Base-by-base conservation (phyloP, 2,329 filamentous ascomycete species). In the Ceratocystis papillata region DNA sequence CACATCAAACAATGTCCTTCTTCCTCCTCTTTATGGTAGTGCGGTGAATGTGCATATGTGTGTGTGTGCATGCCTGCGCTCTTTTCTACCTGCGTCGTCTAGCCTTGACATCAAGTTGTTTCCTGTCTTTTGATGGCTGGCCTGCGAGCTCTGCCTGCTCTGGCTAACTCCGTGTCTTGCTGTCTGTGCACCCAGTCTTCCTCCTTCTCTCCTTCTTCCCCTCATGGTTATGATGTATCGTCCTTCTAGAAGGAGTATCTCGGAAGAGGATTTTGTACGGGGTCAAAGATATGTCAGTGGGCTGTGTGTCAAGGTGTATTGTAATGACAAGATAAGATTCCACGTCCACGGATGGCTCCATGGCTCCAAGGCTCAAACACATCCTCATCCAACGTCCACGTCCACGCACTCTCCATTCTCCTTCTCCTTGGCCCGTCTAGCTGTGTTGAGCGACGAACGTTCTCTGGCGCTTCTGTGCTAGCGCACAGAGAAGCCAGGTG, bases 191-290 rank as follows among this genome's bases (percentile, higher is more conserved):
- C 48, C 22, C n/a, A 25, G 37, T 41, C 12, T 20, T 20, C 48
- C 37, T 41, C 37, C 37, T 50, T 50, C 48, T 50, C 48, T 22
- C 20, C n/a, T 50, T 28, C n/a, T 28, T 25, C 53, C 28, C 48
- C 48, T 53, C 48, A 20, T 53, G 48, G 20, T 57, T 57, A 30
- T 57, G 53, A 57, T 57, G 53, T 57, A 57, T 57, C 53, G 53
- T 57, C 53, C 53, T 57, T 57, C 53, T 57, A 57, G 53, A 57
- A 57, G 53, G 53, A 33, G 53, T 17, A 57, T 57, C 20, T 33
- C 22, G 25, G 53, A 57, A 57, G 53, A 57, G 53, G 53, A 57
- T 57, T 57, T 57, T 3, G 53, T 10, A 57, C 17, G 28, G 53
- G 53, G 53, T 33, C 30, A 33, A 12, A 30, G n/a, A n/a, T 41